Evolutionary conservation across 2,329 filamentous ascomycete genomes (phyloP).

Genomic region (Orbilia javanica): DNA sequence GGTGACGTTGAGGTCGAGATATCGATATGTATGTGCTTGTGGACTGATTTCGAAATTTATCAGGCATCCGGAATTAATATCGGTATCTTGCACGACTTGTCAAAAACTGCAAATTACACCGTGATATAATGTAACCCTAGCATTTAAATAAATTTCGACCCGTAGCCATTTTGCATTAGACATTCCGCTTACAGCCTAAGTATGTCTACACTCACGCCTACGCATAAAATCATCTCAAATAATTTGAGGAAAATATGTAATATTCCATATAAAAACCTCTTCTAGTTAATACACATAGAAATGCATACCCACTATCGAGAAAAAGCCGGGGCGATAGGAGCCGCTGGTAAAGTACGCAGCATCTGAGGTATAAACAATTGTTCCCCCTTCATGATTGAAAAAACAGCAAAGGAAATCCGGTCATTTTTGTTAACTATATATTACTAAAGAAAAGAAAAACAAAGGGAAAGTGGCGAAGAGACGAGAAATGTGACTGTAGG

Average conservation of each 20-base stretch:
- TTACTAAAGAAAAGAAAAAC: conserved; percentile 54
- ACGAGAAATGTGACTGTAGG: conserved; percentile 42
- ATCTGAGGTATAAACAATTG: conserved; percentile 18
- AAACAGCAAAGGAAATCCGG: conserved; percentile 16
- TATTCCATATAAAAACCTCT: conserved; percentile 57
- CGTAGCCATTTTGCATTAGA: too few relatives aligned
- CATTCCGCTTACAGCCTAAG: too few relatives aligned
- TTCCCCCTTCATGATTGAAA: conserved; percentile 12
- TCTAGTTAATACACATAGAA: conserved; percentile 48
- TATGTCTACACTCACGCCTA: neutral
- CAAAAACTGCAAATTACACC: neutral
- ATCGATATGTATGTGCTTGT: neutral
- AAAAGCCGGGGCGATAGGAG: conserved; percentile 10
- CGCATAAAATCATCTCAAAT: neutral
- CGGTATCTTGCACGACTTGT: neutral
- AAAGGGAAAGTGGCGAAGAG: conserved; percentile 49
- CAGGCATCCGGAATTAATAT: neutral
- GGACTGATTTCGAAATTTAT: neutral
- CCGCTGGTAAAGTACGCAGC: conserved; percentile 8
- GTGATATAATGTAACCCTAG: neutral
- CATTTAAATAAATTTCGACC: too few relatives aligned
- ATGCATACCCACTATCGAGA: conserved; percentile 44
- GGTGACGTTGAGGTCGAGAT: conserved; percentile 20
- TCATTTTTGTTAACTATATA: conserved; percentile 47
- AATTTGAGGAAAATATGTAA: conserved; percentile 45